Evolutionary conservation across 768 basidiomycete species (phyloP), one percentile per base, ranked within the genome.

Genomic region (Pleurotus platypus): DNA sequence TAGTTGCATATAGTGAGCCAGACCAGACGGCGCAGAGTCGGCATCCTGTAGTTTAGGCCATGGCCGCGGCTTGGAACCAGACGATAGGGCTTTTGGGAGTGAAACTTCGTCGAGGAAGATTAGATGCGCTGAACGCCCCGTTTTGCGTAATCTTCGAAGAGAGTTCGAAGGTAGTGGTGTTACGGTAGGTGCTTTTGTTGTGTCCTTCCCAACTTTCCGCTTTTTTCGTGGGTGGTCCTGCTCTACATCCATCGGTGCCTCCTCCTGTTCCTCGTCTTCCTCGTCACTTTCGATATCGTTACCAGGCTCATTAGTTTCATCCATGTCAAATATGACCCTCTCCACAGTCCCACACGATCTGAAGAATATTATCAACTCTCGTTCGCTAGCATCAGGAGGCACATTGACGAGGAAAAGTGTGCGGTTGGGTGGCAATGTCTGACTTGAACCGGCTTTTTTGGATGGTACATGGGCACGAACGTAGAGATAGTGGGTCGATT

Each of bases 361-460:
- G 76, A 95, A 95, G n/a, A 97, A 75, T 9, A 82, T 71, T 2
- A 84, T 74, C 0, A 97, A 70, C 64, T 94, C 92, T 38, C 90
- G 78, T 62, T 91, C 90, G 1, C 91, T 90, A 2, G 91, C 83
- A 67, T 96, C 93, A 56, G 92, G 87, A 1, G 95, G 94, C 4
- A 95, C 73, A 64, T 98, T 97, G 55, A 90, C 90, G 2, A 95
- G 73, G 65, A 98, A 98, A 8, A 96, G 76, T 0, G 93, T 95
- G 45, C 93, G 81, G 13, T 81, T 84, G 30, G 82, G 65, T 4
- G 78, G 78, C 68, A 61, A 81, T 74, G 53, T 72, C 35, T 77
- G 40, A 61, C 26, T 37, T 51, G 62, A 61, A 42, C 53, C 48
- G 42, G 63, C 58, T 58, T 74, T 76, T 63, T 82, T 82, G 13